Evolutionary conservation across 768 basidiomycete genomes (phyloP), one percentile per base, ranked within the genome.

Genomic region (Russula sp.): DNA sequence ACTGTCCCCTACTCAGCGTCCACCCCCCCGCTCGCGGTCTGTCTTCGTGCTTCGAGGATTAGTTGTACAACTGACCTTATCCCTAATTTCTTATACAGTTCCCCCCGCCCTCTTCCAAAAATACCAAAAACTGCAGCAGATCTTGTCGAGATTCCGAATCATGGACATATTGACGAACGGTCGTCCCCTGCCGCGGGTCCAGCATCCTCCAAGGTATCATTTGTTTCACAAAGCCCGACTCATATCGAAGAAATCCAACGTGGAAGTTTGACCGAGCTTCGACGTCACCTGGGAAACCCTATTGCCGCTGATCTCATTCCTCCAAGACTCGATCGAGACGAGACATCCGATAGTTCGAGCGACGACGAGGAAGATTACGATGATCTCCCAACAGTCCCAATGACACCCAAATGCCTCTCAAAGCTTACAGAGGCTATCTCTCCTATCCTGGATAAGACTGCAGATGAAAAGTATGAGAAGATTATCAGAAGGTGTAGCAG

Each of bases 201-300:
- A 18, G 42, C 53, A 18, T 20, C 46, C 52, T 55, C 46, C 20
- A 32, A 34, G 4, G 10, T 38, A 3, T 50, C 58, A 38, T 36
- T n/a, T 7, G 22, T 60, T 16, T 35, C 56, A 13, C 64, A 29
- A 41, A 43, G 36, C 13, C 48, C 53, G 35, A 48, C 48, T 18
- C 45, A 57, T 34, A n/a, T 51, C 9, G 36, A 57, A n/a, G 66
- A 55, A 11, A 50, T 59, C 25, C 60, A 49, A 5, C 47, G 36
- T 13, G 43, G 45, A 22, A 51, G 59, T 35, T 41, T 59, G 42
- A 68, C 68, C 16, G 75, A 75, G 58, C 70, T 74, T 14, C 72
- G 68, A 6, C 75, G 73, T 25, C 71, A 73, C 52, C 68, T 75
- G 32, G 75, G 74, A 35, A 72, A 73, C 61, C 64, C 68, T 0